Conservation (phyloP, 352 stramenopile genomes). For the Hyaloperonospora arabidopsidis region DNA sequence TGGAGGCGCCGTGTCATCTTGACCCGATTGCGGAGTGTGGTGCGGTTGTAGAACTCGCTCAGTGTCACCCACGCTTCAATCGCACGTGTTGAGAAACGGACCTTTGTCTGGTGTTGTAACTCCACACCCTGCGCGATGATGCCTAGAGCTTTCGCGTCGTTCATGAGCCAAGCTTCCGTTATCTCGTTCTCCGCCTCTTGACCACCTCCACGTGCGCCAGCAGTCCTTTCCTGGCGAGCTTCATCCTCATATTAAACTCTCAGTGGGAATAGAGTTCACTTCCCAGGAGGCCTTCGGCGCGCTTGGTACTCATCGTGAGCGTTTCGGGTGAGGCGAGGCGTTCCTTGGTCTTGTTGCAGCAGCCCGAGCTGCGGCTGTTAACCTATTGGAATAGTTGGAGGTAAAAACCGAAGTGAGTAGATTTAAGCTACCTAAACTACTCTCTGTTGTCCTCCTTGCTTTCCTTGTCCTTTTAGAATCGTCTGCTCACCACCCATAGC, state of each 20-base stretch:
- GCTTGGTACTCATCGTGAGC: too few species aligned
- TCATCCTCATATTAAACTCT: slow-evolving; percentile 2
- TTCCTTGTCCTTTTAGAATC: too few species aligned
- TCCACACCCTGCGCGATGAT: slow-evolving; percentile 1
- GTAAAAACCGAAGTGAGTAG: too few species aligned
- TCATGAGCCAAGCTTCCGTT: background rate
- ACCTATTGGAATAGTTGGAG: too few species aligned
- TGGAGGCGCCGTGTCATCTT: slow-evolving; percentile 3
- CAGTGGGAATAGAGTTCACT: background rate
- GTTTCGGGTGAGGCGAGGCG: too few species aligned
- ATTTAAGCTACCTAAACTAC: too few species aligned
- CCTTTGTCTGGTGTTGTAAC: background rate
- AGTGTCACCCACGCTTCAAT: background rate
- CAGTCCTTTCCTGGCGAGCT: background rate
- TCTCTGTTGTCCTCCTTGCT: too few species aligned
- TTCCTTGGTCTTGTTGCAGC: too few species aligned
- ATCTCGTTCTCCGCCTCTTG: background rate
- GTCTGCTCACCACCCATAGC: too few species aligned
- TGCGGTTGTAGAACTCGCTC: slow-evolving; percentile 1
- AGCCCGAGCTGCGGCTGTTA: too few species aligned
- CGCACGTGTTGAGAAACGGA: background rate
- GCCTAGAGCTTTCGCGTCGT: background rate
- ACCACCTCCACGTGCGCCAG: background rate
- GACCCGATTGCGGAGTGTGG: slow-evolving; percentile 1
- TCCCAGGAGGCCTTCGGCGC: background rate